Conservation (phyloP, 2,329 filamentous ascomycete species). For the Davidsoniella virescens region DNA sequence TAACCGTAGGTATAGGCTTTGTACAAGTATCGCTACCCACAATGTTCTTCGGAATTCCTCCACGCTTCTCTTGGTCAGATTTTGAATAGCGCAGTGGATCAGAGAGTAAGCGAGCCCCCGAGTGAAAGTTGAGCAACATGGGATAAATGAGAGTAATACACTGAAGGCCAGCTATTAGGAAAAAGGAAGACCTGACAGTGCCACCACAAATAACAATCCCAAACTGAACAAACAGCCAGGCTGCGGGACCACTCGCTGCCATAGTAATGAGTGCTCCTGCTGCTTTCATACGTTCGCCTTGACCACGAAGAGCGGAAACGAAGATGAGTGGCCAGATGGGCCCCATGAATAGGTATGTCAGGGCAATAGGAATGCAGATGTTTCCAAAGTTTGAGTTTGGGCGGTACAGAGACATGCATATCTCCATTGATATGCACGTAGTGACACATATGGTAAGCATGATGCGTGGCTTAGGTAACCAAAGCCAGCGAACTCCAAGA, state of each 20-base stretch:
- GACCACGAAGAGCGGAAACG: conserved; percentile 60
- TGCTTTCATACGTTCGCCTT: conserved; percentile 66
- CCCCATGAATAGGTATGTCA: conserved; percentile 68
- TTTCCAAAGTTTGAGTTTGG: conserved; percentile 28
- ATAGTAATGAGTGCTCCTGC: conserved; percentile 65
- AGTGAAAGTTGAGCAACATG: conserved; percentile 30
- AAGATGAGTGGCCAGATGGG: conserved; percentile 74
- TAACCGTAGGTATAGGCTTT: neutral
- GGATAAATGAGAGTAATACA: conserved; percentile 31
- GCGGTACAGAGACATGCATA: conserved; percentile 24
- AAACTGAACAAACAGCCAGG: conserved; percentile 60
- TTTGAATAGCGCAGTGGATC: conserved; percentile 17
- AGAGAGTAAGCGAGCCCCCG: conserved; percentile 30
- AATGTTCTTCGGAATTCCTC: neutral
- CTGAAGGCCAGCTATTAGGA: conserved; percentile 41
- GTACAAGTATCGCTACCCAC: neutral
- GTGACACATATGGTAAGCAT: conserved; percentile 42
- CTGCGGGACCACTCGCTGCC: conserved; percentile 55
- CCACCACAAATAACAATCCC: conserved; percentile 44
- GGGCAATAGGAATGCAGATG: conserved; percentile 42
- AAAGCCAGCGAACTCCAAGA: conserved; percentile 28
- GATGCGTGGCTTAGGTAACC: conserved; percentile 49
- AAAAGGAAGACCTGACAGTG: conserved; percentile 45
- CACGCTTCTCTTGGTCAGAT: neutral
- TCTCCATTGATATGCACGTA: conserved; percentile 19